A percentile compares a stretch with the other conserved stretches of the same genome.
Conservation (phyloP, 2,329 filamentous ascomycete species). For the Fusarium secorum region DNA sequence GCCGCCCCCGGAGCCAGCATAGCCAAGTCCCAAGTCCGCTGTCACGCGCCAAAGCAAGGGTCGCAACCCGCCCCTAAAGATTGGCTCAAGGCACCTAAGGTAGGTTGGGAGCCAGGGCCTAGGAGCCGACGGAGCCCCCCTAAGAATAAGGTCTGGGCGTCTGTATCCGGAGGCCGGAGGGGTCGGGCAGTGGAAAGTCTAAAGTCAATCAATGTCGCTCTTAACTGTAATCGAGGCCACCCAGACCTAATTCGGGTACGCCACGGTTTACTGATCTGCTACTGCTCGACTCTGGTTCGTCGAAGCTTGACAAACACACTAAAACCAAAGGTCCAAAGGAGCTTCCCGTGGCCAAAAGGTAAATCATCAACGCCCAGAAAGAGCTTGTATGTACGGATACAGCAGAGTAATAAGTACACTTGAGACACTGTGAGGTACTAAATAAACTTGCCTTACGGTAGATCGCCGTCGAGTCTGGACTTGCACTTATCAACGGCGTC, state of each 20-base stretch:
- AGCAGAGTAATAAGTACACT: neutral
- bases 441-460: neutral
- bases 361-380: neutral
- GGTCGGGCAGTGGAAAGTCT: slow-evolving; percentile 2
- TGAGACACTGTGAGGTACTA: slow-evolving; percentile 10
- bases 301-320: slow-evolving; percentile 15
- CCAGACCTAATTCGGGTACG: slow-evolving; percentile 34
- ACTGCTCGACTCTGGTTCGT: slow-evolving; percentile 32
- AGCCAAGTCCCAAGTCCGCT: slow-evolving; percentile 15
- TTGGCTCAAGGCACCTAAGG: slow-evolving; percentile 4
- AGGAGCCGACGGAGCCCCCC: neutral
- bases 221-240: slow-evolving; percentile 37
- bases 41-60: slow-evolving; percentile 41
- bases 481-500: slow-evolving; percentile 9
- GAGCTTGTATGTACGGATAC: neutral
- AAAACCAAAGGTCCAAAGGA: slow-evolving; percentile 27
- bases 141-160: slow-evolving; percentile 14
- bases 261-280: slow-evolving; percentile 28
- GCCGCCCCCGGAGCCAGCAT: slow-evolving; percentile 18
- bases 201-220: slow-evolving; percentile 27
- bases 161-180: slow-evolving; percentile 4
- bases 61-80: slow-evolving; percentile 14
- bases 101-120: slow-evolving; percentile 18
- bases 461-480: slow-evolving; percentile 8
- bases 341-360: slow-evolving; percentile 32